Evolutionary conservation across 1,284 basidiomycete species (phyloP).

Genomic region (Neolentinus lepideus): DNA sequence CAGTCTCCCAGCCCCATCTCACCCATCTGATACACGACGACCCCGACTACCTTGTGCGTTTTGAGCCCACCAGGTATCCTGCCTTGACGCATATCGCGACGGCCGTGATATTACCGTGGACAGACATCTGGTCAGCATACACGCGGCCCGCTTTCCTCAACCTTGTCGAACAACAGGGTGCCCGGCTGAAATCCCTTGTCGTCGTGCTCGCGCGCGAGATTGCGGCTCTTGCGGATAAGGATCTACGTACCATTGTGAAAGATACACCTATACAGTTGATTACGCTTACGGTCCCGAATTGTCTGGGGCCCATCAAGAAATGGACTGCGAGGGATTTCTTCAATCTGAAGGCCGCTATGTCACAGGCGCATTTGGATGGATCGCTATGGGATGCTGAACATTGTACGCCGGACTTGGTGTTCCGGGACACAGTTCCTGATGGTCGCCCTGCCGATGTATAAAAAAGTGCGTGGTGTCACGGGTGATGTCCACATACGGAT

Average conservation of each 20-base stretch:
- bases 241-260: neutral
- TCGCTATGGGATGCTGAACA: neutral
- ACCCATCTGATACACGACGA: neutral
- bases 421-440: neutral
- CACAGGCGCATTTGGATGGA: neutral
- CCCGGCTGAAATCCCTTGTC: neutral
- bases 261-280: neutral
- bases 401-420: neutral
- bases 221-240: neutral
- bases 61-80: neutral
- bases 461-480: neutral
- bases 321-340: neutral
- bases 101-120: neutral
- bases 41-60: neutral
- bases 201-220: neutral
- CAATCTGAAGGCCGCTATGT: neutral
- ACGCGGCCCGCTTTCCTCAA: neutral
- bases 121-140: neutral
- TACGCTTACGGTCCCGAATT: neutral
- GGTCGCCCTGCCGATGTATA: neutral
- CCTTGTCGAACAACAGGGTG: neutral
- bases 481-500: too few species aligned
- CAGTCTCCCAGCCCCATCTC: neutral
- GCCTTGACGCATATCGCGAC: neutral
- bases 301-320: neutral